phyloP scores from a whole-genome alignment of 1,284 basidiomycete species.

The Xerocomus nothofagi region DNA sequence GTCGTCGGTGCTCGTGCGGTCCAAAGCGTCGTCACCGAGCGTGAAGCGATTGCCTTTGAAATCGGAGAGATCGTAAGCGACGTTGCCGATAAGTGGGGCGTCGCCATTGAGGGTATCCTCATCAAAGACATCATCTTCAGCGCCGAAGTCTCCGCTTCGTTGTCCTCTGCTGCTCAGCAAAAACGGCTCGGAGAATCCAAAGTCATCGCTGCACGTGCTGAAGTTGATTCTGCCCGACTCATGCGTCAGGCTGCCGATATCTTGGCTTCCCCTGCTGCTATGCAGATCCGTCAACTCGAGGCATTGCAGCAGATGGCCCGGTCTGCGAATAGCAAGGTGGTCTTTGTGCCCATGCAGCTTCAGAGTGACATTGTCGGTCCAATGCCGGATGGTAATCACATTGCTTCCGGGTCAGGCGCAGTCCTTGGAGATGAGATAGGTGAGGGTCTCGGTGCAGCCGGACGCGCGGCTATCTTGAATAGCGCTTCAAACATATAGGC shows the following conservation, averaged over 20 bases:
- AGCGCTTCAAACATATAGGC: constrained; percentile 46
- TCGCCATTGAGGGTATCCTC: constrained; percentile 91
- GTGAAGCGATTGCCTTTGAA: constrained; percentile 94
- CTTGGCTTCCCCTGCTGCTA: constrained; percentile 88
- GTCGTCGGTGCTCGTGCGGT: constrained; percentile 90
- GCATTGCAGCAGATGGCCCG: constrained; percentile 76
- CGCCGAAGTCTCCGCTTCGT: constrained; percentile 84
- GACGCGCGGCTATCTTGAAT: constrained; percentile 55
- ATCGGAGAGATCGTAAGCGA: constrained; percentile 93
- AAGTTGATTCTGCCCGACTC: constrained; percentile 91
- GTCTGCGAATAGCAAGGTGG: constrained; percentile 79
- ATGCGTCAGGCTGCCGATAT: constrained; percentile 95
- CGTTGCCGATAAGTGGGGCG: constrained; percentile 91
- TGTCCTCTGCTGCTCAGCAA: constrained; percentile 92
- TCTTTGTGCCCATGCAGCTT: constrained; percentile 93
- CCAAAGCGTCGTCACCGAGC: constrained; percentile 86
- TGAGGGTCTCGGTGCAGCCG: constrained; percentile 44
- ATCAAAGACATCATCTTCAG: constrained; percentile 95
- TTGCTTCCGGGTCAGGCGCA: constrained; percentile 38
- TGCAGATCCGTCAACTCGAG: constrained; percentile 96
- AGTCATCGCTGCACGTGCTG: constrained; percentile 94
- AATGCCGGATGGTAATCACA: constrained; percentile 33
- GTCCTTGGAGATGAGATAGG: constrained; percentile 44
- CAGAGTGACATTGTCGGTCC: constrained; percentile 69
- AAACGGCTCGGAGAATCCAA: constrained; percentile 95